Evolutionary conservation across 148 eudicot species (phyloP), one percentile per base, ranked within the genome.

Genomic region (Linanthus parryae): DNA sequence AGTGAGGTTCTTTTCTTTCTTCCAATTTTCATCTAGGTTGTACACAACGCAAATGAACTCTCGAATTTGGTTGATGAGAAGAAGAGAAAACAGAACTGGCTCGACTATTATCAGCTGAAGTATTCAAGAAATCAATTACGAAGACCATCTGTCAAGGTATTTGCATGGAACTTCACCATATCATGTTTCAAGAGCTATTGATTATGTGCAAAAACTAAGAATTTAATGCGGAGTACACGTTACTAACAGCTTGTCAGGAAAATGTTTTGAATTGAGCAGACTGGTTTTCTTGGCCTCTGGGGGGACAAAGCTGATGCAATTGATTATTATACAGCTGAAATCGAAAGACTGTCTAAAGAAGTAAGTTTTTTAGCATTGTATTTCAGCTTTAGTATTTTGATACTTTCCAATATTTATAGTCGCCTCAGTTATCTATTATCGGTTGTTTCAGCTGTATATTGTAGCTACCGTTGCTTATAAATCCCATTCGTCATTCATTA

Each of bases 221-320:
- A 39, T 48, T 48, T 15, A 35, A 23, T 52, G 12, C 20, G 29
- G 21, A 23, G 19, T 18, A 5, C 35, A 34, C 39, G 12, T 13
- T 36, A 49, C 60, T 62, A 57, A 54, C 48, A 43, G 54, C 37
- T 35, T 41, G 19, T 59, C 23, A 51, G 29, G 46, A 46, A 54
- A 42, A 1, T 30, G 30, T 44, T 56, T 42, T 55, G 31, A 24
- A 58, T 42, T 28, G 30, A 60, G 61, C 85, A 83, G 90, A 79
- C 73, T 63, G 85, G 90, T 52, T 68, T 48, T 56, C 76, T 83
- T 65, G 90, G 85, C 62, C 72, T 83, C 38, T 68, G 63, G 43
- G 90, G 90, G 20, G 38, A 73, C 48, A 68, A 33, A 31, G 73
- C 65, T 38, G 85, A 83, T 66, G 82, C 82, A 30, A 75, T 83